Evolutionary conservation across 129 eudicot genomes (phyloP).

Genomic region (Escallonia herrerae): DNA sequence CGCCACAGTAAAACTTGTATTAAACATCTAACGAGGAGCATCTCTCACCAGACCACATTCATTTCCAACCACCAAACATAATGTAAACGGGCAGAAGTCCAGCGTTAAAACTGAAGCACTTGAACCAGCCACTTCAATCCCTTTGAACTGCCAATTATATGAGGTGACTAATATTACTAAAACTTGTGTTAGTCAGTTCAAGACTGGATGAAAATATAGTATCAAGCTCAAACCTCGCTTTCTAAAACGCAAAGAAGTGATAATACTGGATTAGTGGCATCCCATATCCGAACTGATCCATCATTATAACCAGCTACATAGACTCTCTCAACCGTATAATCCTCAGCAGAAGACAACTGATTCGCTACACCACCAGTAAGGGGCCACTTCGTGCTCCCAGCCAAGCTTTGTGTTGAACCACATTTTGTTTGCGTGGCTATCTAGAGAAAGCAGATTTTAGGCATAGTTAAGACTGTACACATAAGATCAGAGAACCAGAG

Average conservation of each 20-base stretch:
- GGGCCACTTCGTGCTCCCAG: slow-evolving; percentile 48
- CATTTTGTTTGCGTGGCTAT: slow-evolving; percentile 29
- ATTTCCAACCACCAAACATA: slow-evolving; percentile 71
- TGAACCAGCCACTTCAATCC: slow-evolving; percentile 47
- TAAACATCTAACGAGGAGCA: slow-evolving; percentile 11
- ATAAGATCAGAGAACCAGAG: neutral
- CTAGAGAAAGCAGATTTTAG: slow-evolving; percentile 36
- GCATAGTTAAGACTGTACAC: slow-evolving; percentile 4
- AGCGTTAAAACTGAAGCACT: slow-evolving; percentile 52
- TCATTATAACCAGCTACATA: slow-evolving; percentile 78
- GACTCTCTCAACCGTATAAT: slow-evolving; percentile 35
- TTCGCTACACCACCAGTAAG: slow-evolving; percentile 72
- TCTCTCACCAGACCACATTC: slow-evolving; percentile 72
- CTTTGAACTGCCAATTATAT: slow-evolving; percentile 52
- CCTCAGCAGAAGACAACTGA: slow-evolving; percentile 34
- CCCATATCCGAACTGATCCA: slow-evolving; percentile 91
- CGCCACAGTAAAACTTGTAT: neutral
- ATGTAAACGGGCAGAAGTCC: slow-evolving; percentile 51
- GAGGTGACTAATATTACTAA: neutral
- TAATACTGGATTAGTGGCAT: slow-evolving; percentile 73
- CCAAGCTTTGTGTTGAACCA: slow-evolving; percentile 23
- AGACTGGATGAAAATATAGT: neutral
- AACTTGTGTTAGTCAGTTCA: neutral
- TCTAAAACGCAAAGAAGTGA: slow-evolving; percentile 48
- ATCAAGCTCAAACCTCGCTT: slow-evolving; percentile 36